Percentiles rank a stretch among this genome's conserved stretches.
Conservation (phyloP, 73 alveolate species). For the Paramecium bursaria region DNA sequence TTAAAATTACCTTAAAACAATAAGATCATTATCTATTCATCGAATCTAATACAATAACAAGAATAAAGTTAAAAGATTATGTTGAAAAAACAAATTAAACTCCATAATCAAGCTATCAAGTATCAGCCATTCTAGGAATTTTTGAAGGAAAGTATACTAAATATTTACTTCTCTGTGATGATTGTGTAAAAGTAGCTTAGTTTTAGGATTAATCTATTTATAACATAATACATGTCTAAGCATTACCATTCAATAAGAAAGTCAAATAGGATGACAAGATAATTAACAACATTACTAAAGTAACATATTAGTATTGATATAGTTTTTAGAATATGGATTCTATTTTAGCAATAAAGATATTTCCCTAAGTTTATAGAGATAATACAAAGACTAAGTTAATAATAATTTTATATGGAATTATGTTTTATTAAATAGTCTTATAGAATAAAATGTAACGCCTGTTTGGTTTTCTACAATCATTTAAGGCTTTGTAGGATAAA, state of each 20-base stretch:
- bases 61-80: no score
- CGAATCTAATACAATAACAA: no score
- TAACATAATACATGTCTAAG: constrained; percentile 15
- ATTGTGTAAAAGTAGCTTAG: constrained; percentile 49
- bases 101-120: no score
- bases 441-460: neutral
- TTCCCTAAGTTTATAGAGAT: constrained; percentile 23
- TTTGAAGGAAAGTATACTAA: constrained; percentile 7
- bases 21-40: no score
- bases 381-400: neutral
- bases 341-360: constrained; percentile 41
- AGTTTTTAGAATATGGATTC: constrained; percentile 51
- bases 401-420: constrained; percentile 53
- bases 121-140: constrained; percentile 57
- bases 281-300: neutral
- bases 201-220: neutral
- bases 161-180: constrained; percentile 23
- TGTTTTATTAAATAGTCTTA: constrained; percentile 19
- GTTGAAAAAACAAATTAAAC: no score
- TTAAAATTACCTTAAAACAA: no score
- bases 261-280: neutral
- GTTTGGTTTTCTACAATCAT: constrained; percentile 41
- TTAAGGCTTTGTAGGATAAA: constrained; percentile 64
- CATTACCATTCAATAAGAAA: constrained; percentile 2
- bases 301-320: neutral